Conservation (phyloP, 2,329 filamentous ascomycete genomes). For the Xylariaceae sp. region DNA sequence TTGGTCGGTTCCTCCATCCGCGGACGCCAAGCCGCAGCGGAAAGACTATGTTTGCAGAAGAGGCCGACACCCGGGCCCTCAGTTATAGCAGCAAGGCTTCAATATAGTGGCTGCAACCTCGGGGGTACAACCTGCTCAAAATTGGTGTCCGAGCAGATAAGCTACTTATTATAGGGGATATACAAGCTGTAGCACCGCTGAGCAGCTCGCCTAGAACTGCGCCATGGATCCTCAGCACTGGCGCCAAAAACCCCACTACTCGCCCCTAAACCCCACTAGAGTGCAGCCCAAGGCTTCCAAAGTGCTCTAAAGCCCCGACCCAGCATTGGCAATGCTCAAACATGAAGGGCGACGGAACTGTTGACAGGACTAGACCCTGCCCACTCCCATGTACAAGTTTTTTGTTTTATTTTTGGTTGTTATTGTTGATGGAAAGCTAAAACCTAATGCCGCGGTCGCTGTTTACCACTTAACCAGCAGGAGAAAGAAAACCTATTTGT, state of each 20-base stretch:
- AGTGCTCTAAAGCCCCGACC: not conserved
- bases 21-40: not conserved
- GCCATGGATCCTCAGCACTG: no score
- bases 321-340: conserved; percentile 8
- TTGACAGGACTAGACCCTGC: no score
- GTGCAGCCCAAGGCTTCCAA: conserved; percentile 7
- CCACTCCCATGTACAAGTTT: no score
- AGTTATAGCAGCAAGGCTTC: not conserved
- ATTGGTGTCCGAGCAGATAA: not conserved
- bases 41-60: no score
- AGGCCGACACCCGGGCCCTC: conserved; percentile 1
- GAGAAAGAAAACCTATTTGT: no score
- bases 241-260: conserved; percentile 14
- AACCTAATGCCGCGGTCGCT: no score
- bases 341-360: not conserved
- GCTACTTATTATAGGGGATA: not conserved
- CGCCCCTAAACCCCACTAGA: conserved; percentile 1
- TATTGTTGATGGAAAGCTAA: no score
- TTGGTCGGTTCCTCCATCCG: not conserved
- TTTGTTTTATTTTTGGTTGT: no score
- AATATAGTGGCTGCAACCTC: conserved; percentile 5
- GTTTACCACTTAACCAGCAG: no score
- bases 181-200: not conserved
- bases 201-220: conserved; percentile 2
- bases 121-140: not conserved